A percentile compares a stretch with the other conserved stretches of the same genome.
These are phyloP conservation scores for Ustilago esculenta DNA, from an alignment of 1,284 basidiomycete genomes.

Conservation along the genomic window DNA sequence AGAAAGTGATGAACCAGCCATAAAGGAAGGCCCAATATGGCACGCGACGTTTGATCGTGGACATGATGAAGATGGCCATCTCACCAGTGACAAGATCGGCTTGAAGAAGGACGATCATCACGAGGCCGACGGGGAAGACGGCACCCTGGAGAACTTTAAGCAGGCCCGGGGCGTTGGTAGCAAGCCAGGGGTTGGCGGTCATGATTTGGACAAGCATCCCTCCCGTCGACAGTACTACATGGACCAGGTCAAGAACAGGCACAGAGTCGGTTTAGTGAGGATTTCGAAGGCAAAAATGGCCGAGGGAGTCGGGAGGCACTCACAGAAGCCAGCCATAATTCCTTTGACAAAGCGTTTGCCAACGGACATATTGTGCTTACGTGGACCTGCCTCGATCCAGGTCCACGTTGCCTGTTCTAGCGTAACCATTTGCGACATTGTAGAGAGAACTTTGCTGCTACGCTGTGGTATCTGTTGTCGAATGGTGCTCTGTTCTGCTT, in stretches of 20 bases:
- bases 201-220: constrained; percentile 57
- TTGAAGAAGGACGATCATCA: constrained; percentile 59
- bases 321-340: constrained; percentile 52
- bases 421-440: constrained; percentile 52
- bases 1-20: constrained; percentile 72
- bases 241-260: background rate
- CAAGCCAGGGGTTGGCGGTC: constrained; percentile 52
- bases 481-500: no score
- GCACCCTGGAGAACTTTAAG: constrained; percentile 53
- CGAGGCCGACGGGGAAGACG: constrained; percentile 56
- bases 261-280: no score
- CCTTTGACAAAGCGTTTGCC: constrained; percentile 53
- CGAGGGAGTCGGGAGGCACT: no score
- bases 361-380: constrained; percentile 43
- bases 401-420: constrained; percentile 59
- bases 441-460: constrained; percentile 1
- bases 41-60: constrained; percentile 52
- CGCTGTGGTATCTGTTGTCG: no score
- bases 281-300: no score
- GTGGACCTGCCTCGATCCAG: constrained; percentile 52
- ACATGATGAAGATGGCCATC: constrained; percentile 58
- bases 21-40: constrained; percentile 56
- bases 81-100: constrained; percentile 53
- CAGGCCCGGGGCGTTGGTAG: constrained; percentile 52
- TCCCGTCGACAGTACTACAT: constrained; percentile 47